A percentile compares a stretch with the other conserved stretches of the same genome.
phyloP scores from a whole-genome alignment of 108 stramenopile genomes.

The Cyclotella cryptica region DNA sequence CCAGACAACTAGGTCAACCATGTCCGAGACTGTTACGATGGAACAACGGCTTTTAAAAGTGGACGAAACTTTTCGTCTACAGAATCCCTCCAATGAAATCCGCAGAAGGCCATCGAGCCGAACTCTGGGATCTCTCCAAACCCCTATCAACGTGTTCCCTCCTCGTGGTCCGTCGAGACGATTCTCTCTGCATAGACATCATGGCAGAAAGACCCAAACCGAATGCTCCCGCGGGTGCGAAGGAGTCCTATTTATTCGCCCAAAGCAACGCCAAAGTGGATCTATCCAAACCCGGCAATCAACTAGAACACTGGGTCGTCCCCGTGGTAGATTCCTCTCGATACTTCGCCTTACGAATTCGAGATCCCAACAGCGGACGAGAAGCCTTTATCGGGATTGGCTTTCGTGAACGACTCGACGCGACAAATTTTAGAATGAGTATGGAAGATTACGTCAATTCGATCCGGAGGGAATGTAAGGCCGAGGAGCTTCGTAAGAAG shows the following conservation, averaged over 20 bases:
- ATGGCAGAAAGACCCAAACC: slow-evolving; percentile 49
- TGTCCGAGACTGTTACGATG: slow-evolving; percentile 47
- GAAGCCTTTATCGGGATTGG: slow-evolving; percentile 84
- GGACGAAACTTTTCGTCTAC: slow-evolving; percentile 85
- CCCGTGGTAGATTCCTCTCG: slow-evolving; percentile 79
- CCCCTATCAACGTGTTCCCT: slow-evolving; percentile 74
- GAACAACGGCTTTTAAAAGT: slow-evolving; percentile 67
- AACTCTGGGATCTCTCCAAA: slow-evolving; percentile 79
- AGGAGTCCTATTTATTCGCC: slow-evolving; percentile 49
- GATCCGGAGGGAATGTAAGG: slow-evolving; percentile 50
- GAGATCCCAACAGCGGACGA: slow-evolving; percentile 67
- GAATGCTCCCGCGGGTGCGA: slow-evolving; percentile 42
- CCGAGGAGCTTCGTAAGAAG: slow-evolving; percentile 46
- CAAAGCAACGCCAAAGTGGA: slow-evolving; percentile 42
- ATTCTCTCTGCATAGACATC: slow-evolving; percentile 42
- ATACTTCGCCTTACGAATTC: slow-evolving; percentile 81
- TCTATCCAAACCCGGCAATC: slow-evolving; percentile 28
- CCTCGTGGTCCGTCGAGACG: slow-evolving; percentile 40
- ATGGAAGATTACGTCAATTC: slow-evolving; percentile 69
- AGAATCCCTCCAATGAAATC: slow-evolving; percentile 75
- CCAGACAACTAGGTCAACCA: no score
- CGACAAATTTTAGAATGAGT: slow-evolving; percentile 78
- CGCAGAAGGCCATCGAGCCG: slow-evolving; percentile 76
- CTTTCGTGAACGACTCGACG: slow-evolving; percentile 85
- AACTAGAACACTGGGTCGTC: slow-evolving; percentile 79